phyloP scores from a whole-genome alignment of 345 rosid genomes.

The Cardamine occulta region DNA sequence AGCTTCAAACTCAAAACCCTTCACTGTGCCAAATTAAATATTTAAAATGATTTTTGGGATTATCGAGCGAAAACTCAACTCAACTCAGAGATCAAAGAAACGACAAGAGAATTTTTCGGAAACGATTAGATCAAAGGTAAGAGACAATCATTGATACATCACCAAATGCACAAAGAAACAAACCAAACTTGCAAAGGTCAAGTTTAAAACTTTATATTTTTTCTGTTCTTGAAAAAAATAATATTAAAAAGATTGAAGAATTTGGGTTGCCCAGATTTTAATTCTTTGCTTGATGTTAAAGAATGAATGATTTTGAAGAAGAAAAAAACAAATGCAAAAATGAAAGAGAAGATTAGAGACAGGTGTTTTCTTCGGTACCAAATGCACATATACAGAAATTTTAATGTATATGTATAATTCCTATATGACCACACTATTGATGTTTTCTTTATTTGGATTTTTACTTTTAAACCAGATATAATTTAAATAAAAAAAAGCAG shows the following conservation, averaged over 20 bases:
- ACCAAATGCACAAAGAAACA: constrained; percentile 16
- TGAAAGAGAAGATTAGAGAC: constrained; percentile 11
- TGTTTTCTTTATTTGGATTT: too few species aligned
- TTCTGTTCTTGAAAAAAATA: background rate
- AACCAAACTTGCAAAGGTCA: constrained; percentile 19
- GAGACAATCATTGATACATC: constrained; percentile 18
- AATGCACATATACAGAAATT: constrained; percentile 3
- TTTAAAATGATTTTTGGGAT: background rate
- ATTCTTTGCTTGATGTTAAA: constrained; percentile 45
- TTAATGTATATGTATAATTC: background rate
- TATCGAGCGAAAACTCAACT: constrained; percentile 1
- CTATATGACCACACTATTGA: too few species aligned
- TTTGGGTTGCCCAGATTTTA: constrained; percentile 12
- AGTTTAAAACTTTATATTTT: background rate
- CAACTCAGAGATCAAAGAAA: background rate
- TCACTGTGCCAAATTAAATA: background rate
- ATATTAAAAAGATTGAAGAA: background rate
- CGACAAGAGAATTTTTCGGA: background rate
- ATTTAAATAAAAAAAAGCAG: too few species aligned
- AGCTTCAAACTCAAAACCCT: constrained; percentile 15
- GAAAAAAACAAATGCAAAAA: background rate
- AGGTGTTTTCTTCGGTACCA: constrained; percentile 24
- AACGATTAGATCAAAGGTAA: constrained; percentile 8
- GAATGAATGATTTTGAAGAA: constrained; percentile 17
- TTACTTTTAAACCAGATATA: too few species aligned